These are phyloP conservation scores for Helicostylum pulchrum DNA, from an alignment of 192 early-diverging fungal genomes.

Conservation along the genomic window DNA sequence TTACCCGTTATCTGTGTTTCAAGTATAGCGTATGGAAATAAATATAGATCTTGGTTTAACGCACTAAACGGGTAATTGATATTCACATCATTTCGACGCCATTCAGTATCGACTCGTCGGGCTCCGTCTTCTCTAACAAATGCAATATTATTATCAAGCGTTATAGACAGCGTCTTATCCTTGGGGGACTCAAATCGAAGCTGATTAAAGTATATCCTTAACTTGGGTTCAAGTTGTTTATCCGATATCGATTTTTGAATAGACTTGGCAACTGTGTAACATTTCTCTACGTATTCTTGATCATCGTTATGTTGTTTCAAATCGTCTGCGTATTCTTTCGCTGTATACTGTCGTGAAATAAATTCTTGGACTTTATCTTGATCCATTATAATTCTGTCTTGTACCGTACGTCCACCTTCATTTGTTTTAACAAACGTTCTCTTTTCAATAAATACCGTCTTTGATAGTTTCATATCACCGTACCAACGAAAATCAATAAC, in stretches of 20 bases:
- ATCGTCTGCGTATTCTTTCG: conserved; percentile 18
- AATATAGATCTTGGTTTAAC: conserved; percentile 60
- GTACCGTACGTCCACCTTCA: conserved; percentile 84
- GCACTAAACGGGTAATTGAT: conserved; percentile 77
- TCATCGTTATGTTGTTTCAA: not conserved
- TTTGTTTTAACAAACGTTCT: conserved; percentile 31
- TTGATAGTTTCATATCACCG: conserved; percentile 45
- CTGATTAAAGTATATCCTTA: conserved; percentile 92
- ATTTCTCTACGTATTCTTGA: conserved; percentile 30
- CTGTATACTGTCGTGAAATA: conserved; percentile 65
- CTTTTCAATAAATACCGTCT: conserved; percentile 21
- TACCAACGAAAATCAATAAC: conserved; percentile 91
- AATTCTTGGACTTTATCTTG: conserved; percentile 86
- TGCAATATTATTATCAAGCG: conserved; percentile 89
- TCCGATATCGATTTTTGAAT: conserved; percentile 55
- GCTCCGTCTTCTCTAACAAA: conserved; percentile 89
- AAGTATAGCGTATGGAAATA: conserved; percentile 84
- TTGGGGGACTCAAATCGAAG: conserved; percentile 96
- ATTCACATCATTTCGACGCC: conserved; percentile 60
- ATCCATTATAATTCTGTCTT: conserved; percentile 88
- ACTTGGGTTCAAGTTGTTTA: conserved; percentile 54
- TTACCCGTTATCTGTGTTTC: conserved; percentile 83
- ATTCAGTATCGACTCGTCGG: conserved; percentile 66
- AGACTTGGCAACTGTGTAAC: conserved; percentile 21
- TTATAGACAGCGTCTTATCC: conserved; percentile 86